phyloP scores from a whole-genome alignment of 148 eudicot genomes.

The Cornus suecica region DNA sequence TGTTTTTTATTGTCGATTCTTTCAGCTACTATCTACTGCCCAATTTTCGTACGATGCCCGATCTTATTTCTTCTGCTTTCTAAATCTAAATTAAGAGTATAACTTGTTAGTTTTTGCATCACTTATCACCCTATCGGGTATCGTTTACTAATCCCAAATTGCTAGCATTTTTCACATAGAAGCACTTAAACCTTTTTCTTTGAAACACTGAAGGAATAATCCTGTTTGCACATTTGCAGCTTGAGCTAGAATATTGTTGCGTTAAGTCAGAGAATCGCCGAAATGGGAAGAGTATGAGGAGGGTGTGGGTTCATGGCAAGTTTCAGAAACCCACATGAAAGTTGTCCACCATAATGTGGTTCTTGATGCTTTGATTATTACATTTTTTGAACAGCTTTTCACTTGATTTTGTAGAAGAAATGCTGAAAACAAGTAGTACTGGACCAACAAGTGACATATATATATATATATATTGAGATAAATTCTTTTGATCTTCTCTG shows the following conservation, averaged over 20 bases:
- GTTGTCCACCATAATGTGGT: not conserved
- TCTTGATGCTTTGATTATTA: too few species aligned
- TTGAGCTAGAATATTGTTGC: constrained; percentile 92
- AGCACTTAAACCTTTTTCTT: too few species aligned
- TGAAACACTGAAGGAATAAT: not conserved
- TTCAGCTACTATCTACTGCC: not conserved
- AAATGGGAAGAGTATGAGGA: constrained; percentile 68
- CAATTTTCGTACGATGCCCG: constrained; percentile 23
- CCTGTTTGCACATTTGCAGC: constrained; percentile 38
- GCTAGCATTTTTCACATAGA: not conserved
- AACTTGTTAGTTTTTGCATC: too few species aligned
- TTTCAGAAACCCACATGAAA: constrained; percentile 67
- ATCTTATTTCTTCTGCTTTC: constrained; percentile 48
- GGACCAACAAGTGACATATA: too few species aligned
- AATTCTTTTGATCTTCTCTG: too few species aligned
- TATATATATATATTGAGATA: too few species aligned
- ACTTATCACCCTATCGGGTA: not conserved
- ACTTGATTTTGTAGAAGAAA: not conserved
- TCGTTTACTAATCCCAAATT: not conserved
- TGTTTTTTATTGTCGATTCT: not conserved
- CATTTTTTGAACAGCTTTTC: not conserved
- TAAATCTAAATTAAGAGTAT: too few species aligned
- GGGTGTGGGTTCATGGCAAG: constrained; percentile 96
- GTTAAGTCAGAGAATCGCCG: constrained; percentile 72
- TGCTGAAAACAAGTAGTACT: not conserved